Conservation (phyloP, 768 basidiomycete genomes). For the Leccinum variicolor region DNA sequence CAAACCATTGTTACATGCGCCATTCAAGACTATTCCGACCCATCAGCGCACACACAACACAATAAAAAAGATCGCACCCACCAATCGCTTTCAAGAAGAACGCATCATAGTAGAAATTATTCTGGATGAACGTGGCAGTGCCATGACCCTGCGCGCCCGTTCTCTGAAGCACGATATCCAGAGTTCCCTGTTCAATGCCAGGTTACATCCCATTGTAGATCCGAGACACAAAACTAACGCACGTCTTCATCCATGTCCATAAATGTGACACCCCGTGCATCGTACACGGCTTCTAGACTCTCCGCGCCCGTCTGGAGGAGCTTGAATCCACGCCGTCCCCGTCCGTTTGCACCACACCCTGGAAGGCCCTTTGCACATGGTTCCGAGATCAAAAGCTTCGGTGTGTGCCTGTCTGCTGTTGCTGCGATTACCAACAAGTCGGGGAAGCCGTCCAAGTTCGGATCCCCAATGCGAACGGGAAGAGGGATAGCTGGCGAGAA, state of each 20-base stretch:
- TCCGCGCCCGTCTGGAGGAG: constrained; percentile 56
- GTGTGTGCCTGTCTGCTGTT: constrained; percentile 44
- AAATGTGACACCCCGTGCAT: constrained; percentile 77
- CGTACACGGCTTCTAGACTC: constrained; percentile 61
- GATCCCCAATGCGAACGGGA: constrained; percentile 81
- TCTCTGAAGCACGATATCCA: constrained; percentile 91
- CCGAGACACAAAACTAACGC: constrained; percentile 28
- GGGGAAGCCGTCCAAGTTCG: constrained; percentile 91
- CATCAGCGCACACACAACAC: constrained; percentile 1
- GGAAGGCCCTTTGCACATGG: constrained; percentile 53
- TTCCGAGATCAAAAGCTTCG: constrained; percentile 60
- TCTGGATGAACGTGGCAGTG: constrained; percentile 80
- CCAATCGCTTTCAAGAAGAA: constrained; percentile 98
- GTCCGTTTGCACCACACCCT: constrained; percentile 53
- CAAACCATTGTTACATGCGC: constrained; percentile 82
- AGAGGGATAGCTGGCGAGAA: constrained; percentile 68
- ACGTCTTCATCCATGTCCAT: constrained; percentile 97
- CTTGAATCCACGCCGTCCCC: constrained; percentile 62
- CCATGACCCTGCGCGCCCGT: constrained; percentile 64
- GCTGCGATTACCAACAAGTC: constrained; percentile 68
- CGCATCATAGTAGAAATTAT: constrained; percentile 97
- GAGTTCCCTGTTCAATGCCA: constrained; percentile 57
- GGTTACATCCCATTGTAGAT: not conserved
- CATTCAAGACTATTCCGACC: constrained; percentile 64
- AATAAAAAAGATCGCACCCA: constrained; percentile 33